A percentile compares a stretch with the other conserved stretches of the same genome.
phyloP scores from a whole-genome alignment of 1,284 basidiomycete genomes.

The Pyrrhoderma lamaoense region DNA sequence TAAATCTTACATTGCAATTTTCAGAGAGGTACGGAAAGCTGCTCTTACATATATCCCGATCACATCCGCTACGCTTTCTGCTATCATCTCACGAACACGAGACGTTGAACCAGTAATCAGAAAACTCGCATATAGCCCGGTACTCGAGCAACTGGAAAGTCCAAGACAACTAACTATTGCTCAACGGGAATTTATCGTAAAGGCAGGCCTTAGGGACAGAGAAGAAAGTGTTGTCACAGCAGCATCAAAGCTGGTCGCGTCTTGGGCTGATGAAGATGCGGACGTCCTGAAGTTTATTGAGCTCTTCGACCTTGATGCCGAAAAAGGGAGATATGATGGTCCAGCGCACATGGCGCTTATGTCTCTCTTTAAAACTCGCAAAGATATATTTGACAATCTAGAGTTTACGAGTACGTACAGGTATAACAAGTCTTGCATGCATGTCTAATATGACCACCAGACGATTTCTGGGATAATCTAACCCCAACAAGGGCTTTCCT shows the following conservation, averaged over 20 bases:
- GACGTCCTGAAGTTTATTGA: conserved; percentile 48
- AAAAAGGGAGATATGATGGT: conserved; percentile 21
- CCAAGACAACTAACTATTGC: conserved; percentile 65
- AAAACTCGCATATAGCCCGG: conserved; percentile 70
- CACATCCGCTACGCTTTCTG: conserved; percentile 50
- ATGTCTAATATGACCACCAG: conserved; percentile 31
- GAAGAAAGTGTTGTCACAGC: conserved; percentile 79
- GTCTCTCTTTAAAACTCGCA: conserved; percentile 53
- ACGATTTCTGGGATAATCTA: conserved; percentile 69
- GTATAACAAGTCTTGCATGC: not conserved
- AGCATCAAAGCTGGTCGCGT: conserved; percentile 67
- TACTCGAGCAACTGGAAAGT: conserved; percentile 53
- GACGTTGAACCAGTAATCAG: conserved; percentile 83
- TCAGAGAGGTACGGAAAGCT: conserved; percentile 85
- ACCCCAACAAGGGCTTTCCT: conserved; percentile 82
- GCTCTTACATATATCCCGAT: conserved; percentile 77
- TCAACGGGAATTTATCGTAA: conserved; percentile 73
- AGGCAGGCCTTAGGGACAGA: conserved; percentile 82
- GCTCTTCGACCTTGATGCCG: conserved; percentile 44
- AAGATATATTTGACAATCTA: conserved; percentile 57
- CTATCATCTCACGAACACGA: conserved; percentile 74
- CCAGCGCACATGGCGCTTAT: conserved; percentile 63
- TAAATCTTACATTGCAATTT: not conserved
- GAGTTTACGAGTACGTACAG: conserved; percentile 60
- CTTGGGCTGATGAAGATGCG: conserved; percentile 61